Base-by-base conservation (phyloP, 83 land plant genomes). In the Isoetes engelmannii region DNA sequence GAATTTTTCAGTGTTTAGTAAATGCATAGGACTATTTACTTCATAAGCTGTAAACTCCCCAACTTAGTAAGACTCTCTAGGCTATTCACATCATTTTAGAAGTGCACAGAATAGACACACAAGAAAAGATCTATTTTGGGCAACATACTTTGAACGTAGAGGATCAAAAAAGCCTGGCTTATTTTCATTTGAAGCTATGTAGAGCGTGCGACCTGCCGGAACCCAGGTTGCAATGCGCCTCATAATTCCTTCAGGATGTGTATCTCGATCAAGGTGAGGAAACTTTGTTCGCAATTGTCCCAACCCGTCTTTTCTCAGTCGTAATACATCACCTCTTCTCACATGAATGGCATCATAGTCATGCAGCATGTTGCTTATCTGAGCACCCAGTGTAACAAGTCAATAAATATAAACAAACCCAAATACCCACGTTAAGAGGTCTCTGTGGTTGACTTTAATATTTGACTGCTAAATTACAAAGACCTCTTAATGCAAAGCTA, bases 271-370 rank as follows among this genome's bases (percentile, higher is more conserved):
- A 44, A 89, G 85, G 82, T 89, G 85, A 53, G 94, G 88, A 73
- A 81, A 84, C 44, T 82, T 73, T 37, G 70, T 83, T 61, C 87
- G 60, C 4, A 62, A 67, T 59, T 82, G 89, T 62, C 97, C 97
- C 77, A 82, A 83, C 59, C 86, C 75, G 66, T 86, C 95, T 69
- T 89, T 92, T 46, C 91, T 82, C 63, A 84, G 76, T 65, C 85
- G 89, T 9, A 92, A 50, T 63, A 75, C 89, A 73, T 92, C 97
- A 6, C 94, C 97, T 77, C 97, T 76, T 42, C 97, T 83, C 63
- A 92, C 97, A 81, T 92, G 97, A 5, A 92, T 82, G 45, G 89
- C 89, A 87, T 92, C 97, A 80, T 92, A 92, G 67, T 87, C 91
- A 58, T 83, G 85, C 61, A 92, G 83, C 7, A 75, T 62, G 15